phyloP scores from a whole-genome alignment of 192 early-diverging fungal genomes.

The Paraglomus occultum region DNA sequence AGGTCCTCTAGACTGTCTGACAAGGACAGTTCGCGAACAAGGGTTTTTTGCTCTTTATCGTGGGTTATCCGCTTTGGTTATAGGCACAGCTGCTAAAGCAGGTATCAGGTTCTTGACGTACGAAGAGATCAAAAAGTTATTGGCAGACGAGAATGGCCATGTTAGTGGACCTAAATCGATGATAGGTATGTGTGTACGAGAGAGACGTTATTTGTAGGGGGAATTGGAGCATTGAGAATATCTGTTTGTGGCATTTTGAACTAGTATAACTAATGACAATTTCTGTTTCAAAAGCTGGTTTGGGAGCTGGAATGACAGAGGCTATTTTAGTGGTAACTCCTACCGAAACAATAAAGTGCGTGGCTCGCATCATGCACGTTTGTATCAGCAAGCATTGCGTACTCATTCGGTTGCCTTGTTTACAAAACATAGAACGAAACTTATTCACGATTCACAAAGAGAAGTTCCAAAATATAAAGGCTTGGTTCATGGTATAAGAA shows the following conservation, averaged over 20 bases:
- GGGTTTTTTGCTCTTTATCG: conserved; percentile 81
- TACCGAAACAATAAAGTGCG: conserved; percentile 91
- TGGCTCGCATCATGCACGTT: not conserved
- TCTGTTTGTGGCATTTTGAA: not conserved
- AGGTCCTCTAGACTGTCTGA: conserved; percentile 80
- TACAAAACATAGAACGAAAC: conserved; percentile 65
- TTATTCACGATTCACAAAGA: conserved; percentile 88
- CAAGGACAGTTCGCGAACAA: conserved; percentile 65
- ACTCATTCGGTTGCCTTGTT: not conserved
- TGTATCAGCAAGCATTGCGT: not conserved
- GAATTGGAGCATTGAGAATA: too few relatives aligned
- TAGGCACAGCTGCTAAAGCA: conserved; percentile 91
- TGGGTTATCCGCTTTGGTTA: conserved; percentile 85
- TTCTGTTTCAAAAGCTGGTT: conserved; percentile 54
- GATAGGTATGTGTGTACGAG: conserved; percentile 39
- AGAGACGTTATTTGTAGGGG: too few relatives aligned
- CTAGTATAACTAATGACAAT: not conserved
- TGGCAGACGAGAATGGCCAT: conserved; percentile 72
- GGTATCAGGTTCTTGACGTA: conserved; percentile 92
- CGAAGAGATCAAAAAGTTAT: conserved; percentile 73
- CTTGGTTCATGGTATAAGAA: conserved; percentile 64
- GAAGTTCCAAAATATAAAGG: conserved; percentile 75
- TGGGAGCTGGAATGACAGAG: conserved; percentile 88
- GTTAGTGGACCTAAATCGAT: conserved; percentile 64
- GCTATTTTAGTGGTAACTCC: conserved; percentile 87